Conservation (phyloP, 345 rosid species). For the Excoecaria cochinchinensis region DNA sequence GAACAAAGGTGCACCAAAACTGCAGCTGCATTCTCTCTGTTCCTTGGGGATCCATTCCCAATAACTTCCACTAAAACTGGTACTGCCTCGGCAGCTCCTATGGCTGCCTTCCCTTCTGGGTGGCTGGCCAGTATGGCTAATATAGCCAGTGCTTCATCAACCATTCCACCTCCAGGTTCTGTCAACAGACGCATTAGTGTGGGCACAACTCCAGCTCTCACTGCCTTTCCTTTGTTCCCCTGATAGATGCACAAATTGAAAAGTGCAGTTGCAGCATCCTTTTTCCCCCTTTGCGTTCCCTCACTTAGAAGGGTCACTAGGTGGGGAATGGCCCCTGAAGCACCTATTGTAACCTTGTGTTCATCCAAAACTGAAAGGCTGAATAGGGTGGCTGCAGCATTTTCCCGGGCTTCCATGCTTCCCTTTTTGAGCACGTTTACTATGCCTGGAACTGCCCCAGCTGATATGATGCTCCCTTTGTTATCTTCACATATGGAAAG, state of each 20-base stretch:
- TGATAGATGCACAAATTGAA: constrained; percentile 95
- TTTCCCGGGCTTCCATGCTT: constrained; percentile 99
- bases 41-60: constrained; percentile 39
- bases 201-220: constrained; percentile 68
- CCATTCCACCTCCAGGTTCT: constrained; percentile 49
- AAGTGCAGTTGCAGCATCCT: constrained; percentile 97
- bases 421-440: constrained; percentile 93
- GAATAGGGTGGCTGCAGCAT: constrained; percentile 96
- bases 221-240: constrained; percentile 97
- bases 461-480: constrained; percentile 81
- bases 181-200: constrained; percentile 39
- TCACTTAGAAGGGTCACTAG: constrained; percentile 77
- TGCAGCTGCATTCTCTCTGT: constrained; percentile 47
- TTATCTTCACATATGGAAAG: constrained; percentile 95
- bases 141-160: constrained; percentile 47
- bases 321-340: constrained; percentile 82
- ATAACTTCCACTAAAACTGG: constrained; percentile 40
- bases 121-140: constrained; percentile 45
- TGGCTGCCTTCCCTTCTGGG: constrained; percentile 42
- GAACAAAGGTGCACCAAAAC: constrained; percentile 65
- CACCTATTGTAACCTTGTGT: constrained; percentile 86
- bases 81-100: constrained; percentile 46
- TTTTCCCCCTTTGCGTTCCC: constrained; percentile 95
- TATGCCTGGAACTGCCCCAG: constrained; percentile 93
- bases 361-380: constrained; percentile 94